A percentile compares a stretch with the other conserved stretches of the same genome.
phyloP scores from a whole-genome alignment of 495 filamentous ascomycete species.

The Lasiosphaeria hispida region DNA sequence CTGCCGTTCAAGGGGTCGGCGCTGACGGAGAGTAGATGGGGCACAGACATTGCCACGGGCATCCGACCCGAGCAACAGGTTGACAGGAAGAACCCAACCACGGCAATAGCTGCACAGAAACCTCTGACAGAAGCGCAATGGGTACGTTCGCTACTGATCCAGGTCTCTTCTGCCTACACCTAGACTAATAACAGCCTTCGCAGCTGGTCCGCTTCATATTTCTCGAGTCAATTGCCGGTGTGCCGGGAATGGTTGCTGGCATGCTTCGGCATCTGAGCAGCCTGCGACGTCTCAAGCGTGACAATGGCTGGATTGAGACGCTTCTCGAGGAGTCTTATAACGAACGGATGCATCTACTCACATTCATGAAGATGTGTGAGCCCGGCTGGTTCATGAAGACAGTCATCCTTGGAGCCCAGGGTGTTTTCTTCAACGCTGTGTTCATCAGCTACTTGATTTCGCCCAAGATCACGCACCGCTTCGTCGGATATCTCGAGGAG shows the following conservation, averaged over 20 bases:
- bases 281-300: constrained; percentile 78
- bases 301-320: constrained; percentile 98
- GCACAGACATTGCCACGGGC: constrained; percentile 47
- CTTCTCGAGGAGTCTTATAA: constrained; percentile 93
- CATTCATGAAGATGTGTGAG: constrained; percentile 88
- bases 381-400: constrained; percentile 87
- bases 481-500: constrained; percentile 95
- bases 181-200: neutral
- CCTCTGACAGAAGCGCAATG: constrained; percentile 50
- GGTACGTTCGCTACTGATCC: constrained; percentile 22
- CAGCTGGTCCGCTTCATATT: constrained; percentile 81
- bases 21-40: constrained; percentile 34
- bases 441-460: constrained; percentile 88
- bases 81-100: constrained; percentile 47
- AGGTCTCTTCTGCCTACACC: neutral
- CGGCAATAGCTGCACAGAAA: constrained; percentile 39
- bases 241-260: constrained; percentile 95
- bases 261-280: constrained; percentile 87
- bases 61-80: constrained; percentile 43
- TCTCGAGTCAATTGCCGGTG: constrained; percentile 89
- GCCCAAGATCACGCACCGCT: constrained; percentile 87
- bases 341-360: constrained; percentile 93
- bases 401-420: constrained; percentile 77
- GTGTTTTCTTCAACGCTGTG: constrained; percentile 92
- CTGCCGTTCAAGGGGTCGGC: neutral